A percentile compares a stretch with the other conserved stretches of the same genome.
Conservation (phyloP, 2,329 filamentous ascomycete species). For the Nigrospora oryzae region DNA sequence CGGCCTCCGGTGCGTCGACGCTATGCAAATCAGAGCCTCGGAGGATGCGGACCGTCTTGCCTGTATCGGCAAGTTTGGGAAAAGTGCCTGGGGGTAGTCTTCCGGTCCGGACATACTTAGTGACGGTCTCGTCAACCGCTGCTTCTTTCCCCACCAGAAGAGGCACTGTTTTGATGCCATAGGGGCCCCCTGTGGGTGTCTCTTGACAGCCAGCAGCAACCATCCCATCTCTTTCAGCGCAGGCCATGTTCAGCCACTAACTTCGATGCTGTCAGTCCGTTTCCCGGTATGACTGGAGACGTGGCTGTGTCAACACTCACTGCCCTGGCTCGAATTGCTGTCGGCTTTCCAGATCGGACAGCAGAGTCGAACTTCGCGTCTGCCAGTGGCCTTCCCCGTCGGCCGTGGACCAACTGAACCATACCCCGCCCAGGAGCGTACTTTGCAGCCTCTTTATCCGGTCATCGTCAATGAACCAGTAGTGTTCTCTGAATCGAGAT, state of each 20-base stretch:
- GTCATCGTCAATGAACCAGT: conserved; percentile 35
- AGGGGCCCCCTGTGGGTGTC: conserved; percentile 34
- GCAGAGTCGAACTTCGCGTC: conserved; percentile 20
- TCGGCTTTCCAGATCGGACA: conserved; percentile 31
- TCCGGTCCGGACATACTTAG: conserved; percentile 37
- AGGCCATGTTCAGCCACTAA: conserved; percentile 51
- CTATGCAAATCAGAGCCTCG: conserved; percentile 42
- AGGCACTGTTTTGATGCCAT: conserved; percentile 38
- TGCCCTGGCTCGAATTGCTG: conserved; percentile 36
- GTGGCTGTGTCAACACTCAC: conserved; percentile 24
- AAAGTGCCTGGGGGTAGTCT: conserved; percentile 35
- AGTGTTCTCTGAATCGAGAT: conserved; percentile 32
- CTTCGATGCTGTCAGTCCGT: conserved; percentile 23
- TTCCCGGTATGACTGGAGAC: background rate
- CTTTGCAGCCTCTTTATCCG: conserved; percentile 10
- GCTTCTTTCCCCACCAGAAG: conserved; percentile 44
- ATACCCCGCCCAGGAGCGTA: too few relatives aligned
- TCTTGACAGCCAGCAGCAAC: conserved; percentile 31
- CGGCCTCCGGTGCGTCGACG: conserved; percentile 39
- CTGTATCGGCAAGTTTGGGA: conserved; percentile 38
- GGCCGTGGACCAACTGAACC: too few relatives aligned
- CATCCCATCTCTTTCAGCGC: conserved; percentile 47
- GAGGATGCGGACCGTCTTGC: conserved; percentile 41
- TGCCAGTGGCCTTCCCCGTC: conserved; percentile 23
- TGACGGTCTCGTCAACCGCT: conserved; percentile 16